Evolutionary conservation across 148 eudicot species (phyloP), one percentile per base, ranked within the genome.

Genomic region (Rhododendron williamsianum): DNA sequence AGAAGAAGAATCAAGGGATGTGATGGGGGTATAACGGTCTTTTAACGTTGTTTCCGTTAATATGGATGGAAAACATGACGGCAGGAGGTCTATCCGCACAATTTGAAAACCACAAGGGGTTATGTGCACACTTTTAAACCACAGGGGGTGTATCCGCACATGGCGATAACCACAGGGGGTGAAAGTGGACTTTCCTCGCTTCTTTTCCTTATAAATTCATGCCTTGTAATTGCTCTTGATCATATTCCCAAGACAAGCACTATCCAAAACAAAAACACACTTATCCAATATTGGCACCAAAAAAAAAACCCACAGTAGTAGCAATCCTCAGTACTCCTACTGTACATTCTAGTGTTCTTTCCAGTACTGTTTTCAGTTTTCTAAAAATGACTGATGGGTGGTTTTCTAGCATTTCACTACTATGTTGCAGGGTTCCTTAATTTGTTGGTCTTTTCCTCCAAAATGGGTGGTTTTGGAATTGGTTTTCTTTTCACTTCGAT

Each of bases 401-500:
- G 60, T 18, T 18, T 56, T 56, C 60, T 56, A 18, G 60, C 21
- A 56, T 85, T 80, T 38, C 89, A 41, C 43, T 41, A 5, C 43
- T 79, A 71, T 52, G 87, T 69, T 82, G 85, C 77, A 85, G 51
- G 86, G 35, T 86, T 88, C 74, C 67, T 10, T 30, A 30, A 30
- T 30, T 81, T 82, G 76, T 82, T 87, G 89, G 78, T 81, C 74
- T 56, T 56, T 2, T 82, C 43, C 76, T 48, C 80, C 46, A 82
- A 83, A 81, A 65, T 81, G 15, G 81, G 83, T 25, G 85, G 58
- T 78, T 87, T 71, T 46, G 85, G 41, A 65, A 83, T 65, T 69
- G 86, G 87, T 6, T 69, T 87, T 87, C 69, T 86, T 23, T 80
- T 88, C 25, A 87, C 27, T 81, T 82, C 79, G 81, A 79, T 94